Evolutionary conservation across 2,329 filamentous ascomycete species (phyloP).

Genomic region (Pestalotiopsis sp.): DNA sequence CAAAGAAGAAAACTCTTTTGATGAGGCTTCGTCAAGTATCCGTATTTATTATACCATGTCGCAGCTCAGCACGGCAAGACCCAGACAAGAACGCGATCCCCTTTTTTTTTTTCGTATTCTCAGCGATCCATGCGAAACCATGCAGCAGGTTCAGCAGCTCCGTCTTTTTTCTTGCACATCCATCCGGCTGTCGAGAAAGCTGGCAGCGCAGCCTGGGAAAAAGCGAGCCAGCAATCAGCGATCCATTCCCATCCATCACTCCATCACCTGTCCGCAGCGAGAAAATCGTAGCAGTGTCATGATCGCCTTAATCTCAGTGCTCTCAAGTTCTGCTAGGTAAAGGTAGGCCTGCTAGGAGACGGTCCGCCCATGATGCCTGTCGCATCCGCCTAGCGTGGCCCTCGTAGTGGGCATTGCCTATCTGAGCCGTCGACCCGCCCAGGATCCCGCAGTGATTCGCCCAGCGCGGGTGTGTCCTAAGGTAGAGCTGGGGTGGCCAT

Average conservation of each 20-base stretch:
- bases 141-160: neutral
- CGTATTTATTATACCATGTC: neutral
- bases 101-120: neutral
- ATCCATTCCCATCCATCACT: neutral
- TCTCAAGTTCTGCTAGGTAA: neutral
- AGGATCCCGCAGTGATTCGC: constrained; percentile 3
- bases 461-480: neutral
- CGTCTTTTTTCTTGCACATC: neutral
- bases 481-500: neutral
- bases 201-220: neutral
- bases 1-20: neutral
- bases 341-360: neutral
- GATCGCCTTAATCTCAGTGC: neutral
- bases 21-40: neutral
- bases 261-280: neutral
- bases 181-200: neutral
- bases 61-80: neutral
- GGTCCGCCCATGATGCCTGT: neutral
- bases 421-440: constrained; percentile 3
- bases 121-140: neutral
- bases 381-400: neutral
- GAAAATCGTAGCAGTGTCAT: neutral
- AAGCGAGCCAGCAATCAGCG: neutral
- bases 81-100: neutral
- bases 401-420: constrained; percentile 7